Evolutionary conservation across 805 yeast genomes (phyloP).

Genomic region (Suhomyces sp.): DNA sequence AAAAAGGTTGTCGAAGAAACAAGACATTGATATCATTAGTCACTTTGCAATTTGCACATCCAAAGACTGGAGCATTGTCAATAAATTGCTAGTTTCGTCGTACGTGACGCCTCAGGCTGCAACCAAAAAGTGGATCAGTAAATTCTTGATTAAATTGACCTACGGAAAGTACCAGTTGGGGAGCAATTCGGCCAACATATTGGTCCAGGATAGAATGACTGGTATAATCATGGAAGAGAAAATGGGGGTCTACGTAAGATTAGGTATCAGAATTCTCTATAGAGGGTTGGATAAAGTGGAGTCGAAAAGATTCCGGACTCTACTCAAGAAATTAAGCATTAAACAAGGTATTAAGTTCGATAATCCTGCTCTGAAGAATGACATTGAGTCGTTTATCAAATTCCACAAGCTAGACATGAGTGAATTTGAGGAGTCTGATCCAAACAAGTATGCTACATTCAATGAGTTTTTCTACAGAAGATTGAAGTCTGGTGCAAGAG

Average conservation of each 20-base stretch:
- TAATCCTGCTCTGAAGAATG: constrained; percentile 57
- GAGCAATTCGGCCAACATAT: constrained; percentile 82
- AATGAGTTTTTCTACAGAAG: constrained; percentile 87
- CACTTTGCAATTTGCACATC: constrained; percentile 87
- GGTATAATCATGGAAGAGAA: constrained; percentile 92
- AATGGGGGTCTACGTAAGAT: constrained; percentile 81
- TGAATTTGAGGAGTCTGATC: constrained; percentile 56
- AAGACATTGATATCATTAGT: constrained; percentile 68
- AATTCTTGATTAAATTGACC: constrained; percentile 74
- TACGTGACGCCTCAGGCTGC: constrained; percentile 82
- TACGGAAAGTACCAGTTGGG: constrained; percentile 88
- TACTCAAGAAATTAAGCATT: constrained; percentile 62
- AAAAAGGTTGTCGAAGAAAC: constrained; percentile 50
- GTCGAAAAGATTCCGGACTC: constrained; percentile 52
- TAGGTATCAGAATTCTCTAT: constrained; percentile 83
- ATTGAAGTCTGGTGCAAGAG: constrained; percentile 68
- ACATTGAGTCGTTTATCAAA: constrained; percentile 72
- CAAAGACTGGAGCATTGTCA: constrained; percentile 69
- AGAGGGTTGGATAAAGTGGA: constrained; percentile 67
- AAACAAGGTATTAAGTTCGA: constrained; percentile 88
- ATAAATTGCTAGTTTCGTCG: constrained; percentile 58
- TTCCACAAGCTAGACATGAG: constrained; percentile 77
- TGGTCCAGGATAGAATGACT: constrained; percentile 87
- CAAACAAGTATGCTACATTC: constrained; percentile 59
- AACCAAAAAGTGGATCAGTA: constrained; percentile 84